phyloP scores from a whole-genome alignment of 2,329 filamentous ascomycete genomes.

The Pleurostoma richardsiae region DNA sequence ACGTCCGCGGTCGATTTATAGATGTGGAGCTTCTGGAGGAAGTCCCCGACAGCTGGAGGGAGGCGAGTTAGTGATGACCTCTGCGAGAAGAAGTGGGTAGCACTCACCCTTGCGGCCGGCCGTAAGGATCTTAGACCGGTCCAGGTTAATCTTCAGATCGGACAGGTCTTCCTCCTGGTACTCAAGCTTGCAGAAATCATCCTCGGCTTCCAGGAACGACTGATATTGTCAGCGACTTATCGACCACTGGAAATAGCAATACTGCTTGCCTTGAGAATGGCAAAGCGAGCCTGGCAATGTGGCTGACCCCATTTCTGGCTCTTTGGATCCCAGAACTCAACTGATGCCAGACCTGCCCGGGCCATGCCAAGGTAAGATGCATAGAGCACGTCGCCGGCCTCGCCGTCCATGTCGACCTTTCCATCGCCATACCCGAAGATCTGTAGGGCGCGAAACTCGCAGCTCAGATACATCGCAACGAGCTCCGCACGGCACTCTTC shows the following conservation, averaged over 20 bases:
- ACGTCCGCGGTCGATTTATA: constrained; percentile 90
- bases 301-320: constrained; percentile 87
- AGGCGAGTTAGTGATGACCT: background rate
- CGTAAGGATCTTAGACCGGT: constrained; percentile 80
- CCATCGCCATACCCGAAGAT: constrained; percentile 92
- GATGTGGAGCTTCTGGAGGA: constrained; percentile 86
- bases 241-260: no score
- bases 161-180: constrained; percentile 69
- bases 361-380: constrained; percentile 91
- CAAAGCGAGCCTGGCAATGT: constrained; percentile 88
- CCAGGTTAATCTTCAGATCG: constrained; percentile 76
- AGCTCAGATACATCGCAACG: constrained; percentile 84
- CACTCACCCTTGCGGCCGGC: constrained; percentile 63
- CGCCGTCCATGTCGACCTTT: constrained; percentile 61
- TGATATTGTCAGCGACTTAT: no score
- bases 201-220: constrained; percentile 80
- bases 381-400: constrained; percentile 84
- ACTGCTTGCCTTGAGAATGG: constrained; percentile 57
- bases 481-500: constrained; percentile 94
- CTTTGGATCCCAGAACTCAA: constrained; percentile 95
- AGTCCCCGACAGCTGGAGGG: constrained; percentile 66
- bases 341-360: constrained; percentile 77
- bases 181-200: constrained; percentile 79
- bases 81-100: background rate
- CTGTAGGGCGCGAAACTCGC: constrained; percentile 81